These are phyloP conservation scores for Sinapis alba DNA, from an alignment of 441 rosid genomes.

Conservation along the genomic window DNA sequence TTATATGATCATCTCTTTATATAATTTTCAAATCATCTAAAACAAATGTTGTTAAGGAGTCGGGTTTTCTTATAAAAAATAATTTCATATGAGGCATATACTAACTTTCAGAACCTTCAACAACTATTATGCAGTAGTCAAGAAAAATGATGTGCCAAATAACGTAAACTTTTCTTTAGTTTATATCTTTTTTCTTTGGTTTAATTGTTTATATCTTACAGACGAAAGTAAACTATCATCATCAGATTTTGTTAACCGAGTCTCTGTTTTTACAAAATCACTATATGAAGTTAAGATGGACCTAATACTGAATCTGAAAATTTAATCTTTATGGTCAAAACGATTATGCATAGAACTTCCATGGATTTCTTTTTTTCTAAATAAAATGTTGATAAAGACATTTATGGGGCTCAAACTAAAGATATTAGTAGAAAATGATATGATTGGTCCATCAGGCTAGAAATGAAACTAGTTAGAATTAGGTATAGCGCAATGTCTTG, in stretches of 20 bases:
- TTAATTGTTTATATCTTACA: neutral
- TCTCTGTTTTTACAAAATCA: neutral
- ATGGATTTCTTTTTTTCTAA: neutral
- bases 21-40: neutral
- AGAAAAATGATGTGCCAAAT: neutral
- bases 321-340: neutral
- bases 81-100: neutral
- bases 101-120: neutral
- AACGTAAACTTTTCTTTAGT: neutral
- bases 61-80: neutral
- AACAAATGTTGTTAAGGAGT: neutral
- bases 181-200: neutral
- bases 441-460: slow-evolving; percentile 29
- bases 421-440: slow-evolving; percentile 30
- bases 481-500: slow-evolving; percentile 31
- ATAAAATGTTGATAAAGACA: slow-evolving; percentile 2
- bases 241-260: neutral
- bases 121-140: neutral
- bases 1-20: slow-evolving; percentile 1
- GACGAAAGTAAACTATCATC: neutral
- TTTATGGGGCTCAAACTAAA: neutral
- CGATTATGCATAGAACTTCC: neutral
- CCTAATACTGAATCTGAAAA: neutral
- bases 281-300: neutral
- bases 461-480: slow-evolving; percentile 41